These are phyloP conservation scores for Pythium scleroteichum DNA, from an alignment of 352 stramenopile genomes.

Conservation along the genomic window DNA sequence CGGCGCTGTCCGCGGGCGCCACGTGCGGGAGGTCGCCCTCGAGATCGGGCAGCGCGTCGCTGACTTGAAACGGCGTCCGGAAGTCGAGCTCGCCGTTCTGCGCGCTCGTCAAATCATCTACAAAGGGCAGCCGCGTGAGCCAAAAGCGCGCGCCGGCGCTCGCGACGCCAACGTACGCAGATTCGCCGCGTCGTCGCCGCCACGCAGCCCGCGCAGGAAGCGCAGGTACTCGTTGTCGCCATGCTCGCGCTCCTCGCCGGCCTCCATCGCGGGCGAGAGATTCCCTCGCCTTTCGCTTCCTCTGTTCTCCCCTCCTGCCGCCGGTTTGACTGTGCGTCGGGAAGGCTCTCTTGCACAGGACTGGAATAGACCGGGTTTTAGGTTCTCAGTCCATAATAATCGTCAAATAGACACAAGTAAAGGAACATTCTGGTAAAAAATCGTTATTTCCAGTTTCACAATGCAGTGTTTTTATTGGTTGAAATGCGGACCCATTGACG, in stretches of 20 bases:
- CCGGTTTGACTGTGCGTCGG: too few species aligned
- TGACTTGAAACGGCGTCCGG: constrained; percentile 61
- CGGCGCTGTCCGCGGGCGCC: constrained; percentile 49
- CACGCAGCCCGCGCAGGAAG: constrained; percentile 68
- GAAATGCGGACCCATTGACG: constrained; percentile 17
- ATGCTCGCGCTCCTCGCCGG: constrained; percentile 33
- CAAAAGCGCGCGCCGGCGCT: neutral
- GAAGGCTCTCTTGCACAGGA: too few species aligned
- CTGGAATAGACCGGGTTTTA: neutral
- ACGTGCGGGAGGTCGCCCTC: constrained; percentile 49
- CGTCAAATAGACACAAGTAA: too few species aligned
- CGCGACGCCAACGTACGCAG: constrained; percentile 8
- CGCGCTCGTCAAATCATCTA: constrained; percentile 54
- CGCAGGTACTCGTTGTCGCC: constrained; percentile 77
- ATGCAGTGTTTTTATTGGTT: constrained; percentile 23
- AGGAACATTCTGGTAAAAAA: too few species aligned
- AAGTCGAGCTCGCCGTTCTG: constrained; percentile 76
- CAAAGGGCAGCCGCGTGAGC: neutral
- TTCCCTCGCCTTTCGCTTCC: neutral
- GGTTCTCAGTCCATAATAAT: neutral
- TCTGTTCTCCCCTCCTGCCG: neutral
- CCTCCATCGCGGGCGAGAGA: constrained; percentile 23
- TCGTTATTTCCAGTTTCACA: neutral
- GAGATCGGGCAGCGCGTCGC: constrained; percentile 61
- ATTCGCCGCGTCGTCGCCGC: constrained; percentile 45